Evolutionary conservation across 2,329 filamentous ascomycete species (phyloP).

Genomic region (Alternaria incomplexa): DNA sequence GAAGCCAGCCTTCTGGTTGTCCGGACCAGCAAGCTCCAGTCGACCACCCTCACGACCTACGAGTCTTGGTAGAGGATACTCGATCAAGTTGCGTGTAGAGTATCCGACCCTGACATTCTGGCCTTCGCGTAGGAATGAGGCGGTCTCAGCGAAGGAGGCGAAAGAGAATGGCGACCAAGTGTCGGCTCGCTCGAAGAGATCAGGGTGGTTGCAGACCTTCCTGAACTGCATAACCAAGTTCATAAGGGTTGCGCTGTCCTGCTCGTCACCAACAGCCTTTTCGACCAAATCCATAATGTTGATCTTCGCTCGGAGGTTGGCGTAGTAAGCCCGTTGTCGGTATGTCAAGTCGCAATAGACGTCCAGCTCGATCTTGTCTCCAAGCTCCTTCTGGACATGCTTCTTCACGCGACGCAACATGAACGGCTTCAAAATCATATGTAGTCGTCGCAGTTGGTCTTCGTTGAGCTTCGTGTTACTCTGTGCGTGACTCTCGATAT

Average conservation of each 20-base stretch:
- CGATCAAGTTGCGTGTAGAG: conserved; percentile 83
- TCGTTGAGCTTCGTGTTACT: conserved; percentile 99
- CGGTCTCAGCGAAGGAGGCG: conserved; percentile 91
- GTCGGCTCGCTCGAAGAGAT: conserved; percentile 93
- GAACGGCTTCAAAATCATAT: conserved; percentile 99
- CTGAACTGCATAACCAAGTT: conserved; percentile 99
- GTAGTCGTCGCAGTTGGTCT: conserved; percentile 92
- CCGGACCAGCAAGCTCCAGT: conserved; percentile 72
- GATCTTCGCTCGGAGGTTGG: conserved; percentile 92
- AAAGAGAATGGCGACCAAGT: conserved; percentile 85
- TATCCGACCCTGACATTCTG: conserved; percentile 80
- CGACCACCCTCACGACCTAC: conserved; percentile 83
- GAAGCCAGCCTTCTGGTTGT: conserved; percentile 81
- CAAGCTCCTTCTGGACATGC: conserved; percentile 97
- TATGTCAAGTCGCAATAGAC: conserved; percentile 97
- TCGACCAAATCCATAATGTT: conserved; percentile 99
- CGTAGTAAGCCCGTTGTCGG: conserved; percentile 91
- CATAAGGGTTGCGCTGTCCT: conserved; percentile 95
- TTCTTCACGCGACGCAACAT: conserved; percentile 99
- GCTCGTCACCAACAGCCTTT: conserved; percentile 92
- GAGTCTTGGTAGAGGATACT: conserved; percentile 81
- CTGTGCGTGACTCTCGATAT: conserved; percentile 97
- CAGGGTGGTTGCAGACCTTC: conserved; percentile 98
- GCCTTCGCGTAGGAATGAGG: conserved; percentile 91
- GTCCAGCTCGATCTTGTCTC: conserved; percentile 97